Conservation (phyloP, 345 rosid genomes). For the Arabidopsis arenosa region DNA sequence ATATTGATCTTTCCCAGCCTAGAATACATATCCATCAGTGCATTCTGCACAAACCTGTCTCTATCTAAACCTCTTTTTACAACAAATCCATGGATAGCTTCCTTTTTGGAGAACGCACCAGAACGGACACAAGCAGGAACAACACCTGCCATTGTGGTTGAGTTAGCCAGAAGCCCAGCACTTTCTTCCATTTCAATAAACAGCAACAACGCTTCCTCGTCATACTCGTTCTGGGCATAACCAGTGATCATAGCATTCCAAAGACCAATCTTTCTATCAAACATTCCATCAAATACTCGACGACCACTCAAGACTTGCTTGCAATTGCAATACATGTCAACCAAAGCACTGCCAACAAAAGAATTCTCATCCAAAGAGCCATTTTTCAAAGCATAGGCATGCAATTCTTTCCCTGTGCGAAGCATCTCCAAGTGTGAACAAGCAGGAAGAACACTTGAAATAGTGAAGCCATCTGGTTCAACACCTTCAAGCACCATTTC, state of each 20-base stretch:
- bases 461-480: constrained; percentile 76
- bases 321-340: constrained; percentile 95
- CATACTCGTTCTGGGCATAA: constrained; percentile 73
- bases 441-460: constrained; percentile 86
- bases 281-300: constrained; percentile 59
- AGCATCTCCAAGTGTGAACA: constrained; percentile 76
- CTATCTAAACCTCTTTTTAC: constrained; percentile 68
- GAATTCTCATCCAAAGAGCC: constrained; percentile 67
- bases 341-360: constrained; percentile 87
- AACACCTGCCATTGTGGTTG: constrained; percentile 82
- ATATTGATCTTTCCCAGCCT: constrained; percentile 69
- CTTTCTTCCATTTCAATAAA: constrained; percentile 73
- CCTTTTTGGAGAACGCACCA: constrained; percentile 61
- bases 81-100: constrained; percentile 75
- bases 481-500: constrained; percentile 64
- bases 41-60: constrained; percentile 79
- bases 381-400: constrained; percentile 77
- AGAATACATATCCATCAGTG: constrained; percentile 84
- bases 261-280: constrained; percentile 56
- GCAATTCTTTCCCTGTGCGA: constrained; percentile 74
- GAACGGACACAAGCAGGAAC: constrained; percentile 77
- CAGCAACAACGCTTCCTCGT: constrained; percentile 67
- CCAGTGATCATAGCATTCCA: constrained; percentile 98
- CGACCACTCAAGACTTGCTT: constrained; percentile 65
- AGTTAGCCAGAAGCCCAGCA: constrained; percentile 65